Percentiles rank a stretch among this genome's conserved stretches.
Conservation (phyloP, 179 eudicot species). For the Silene vulgaris region DNA sequence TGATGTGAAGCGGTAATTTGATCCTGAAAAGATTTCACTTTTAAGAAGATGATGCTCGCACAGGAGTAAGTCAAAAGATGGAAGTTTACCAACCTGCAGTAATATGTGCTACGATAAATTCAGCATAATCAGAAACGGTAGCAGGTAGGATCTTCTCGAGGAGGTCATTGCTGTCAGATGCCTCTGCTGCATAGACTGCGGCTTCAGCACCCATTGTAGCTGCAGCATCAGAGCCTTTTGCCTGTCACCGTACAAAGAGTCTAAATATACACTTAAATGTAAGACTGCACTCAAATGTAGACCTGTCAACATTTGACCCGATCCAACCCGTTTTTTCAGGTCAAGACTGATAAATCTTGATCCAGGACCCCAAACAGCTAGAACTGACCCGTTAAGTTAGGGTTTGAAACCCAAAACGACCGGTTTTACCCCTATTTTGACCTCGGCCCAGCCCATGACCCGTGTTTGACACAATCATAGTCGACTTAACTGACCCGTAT, state of each 20-base stretch:
- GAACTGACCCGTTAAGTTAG: no score
- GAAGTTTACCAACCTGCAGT: conserved; percentile 58
- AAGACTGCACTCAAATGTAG: not conserved
- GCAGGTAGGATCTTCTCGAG: conserved; percentile 80
- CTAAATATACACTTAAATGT: not conserved
- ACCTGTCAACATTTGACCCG: no score
- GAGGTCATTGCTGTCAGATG: conserved; percentile 79
- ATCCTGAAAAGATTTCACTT: conserved; percentile 45
- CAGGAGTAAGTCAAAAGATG: conserved; percentile 7
- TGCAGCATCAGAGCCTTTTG: conserved; percentile 95
- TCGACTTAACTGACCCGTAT: no score
- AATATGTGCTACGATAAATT: conserved; percentile 73
- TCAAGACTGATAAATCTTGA: no score
- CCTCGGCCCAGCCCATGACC: no score
- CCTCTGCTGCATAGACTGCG: conserved; percentile 92
- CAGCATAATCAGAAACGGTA: conserved; percentile 67
- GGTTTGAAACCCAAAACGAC: no score
- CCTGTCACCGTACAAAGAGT: conserved; percentile 31
- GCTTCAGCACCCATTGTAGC: conserved; percentile 83
- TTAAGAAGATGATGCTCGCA: conserved; percentile 17
- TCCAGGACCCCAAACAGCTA: no score
- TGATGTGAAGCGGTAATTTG: conserved; percentile 63
- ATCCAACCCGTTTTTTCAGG: no score
- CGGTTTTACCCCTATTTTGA: no score
- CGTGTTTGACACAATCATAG: no score